Conservation (phyloP, 495 filamentous ascomycete genomes). For the Penicillium steckii region DNA sequence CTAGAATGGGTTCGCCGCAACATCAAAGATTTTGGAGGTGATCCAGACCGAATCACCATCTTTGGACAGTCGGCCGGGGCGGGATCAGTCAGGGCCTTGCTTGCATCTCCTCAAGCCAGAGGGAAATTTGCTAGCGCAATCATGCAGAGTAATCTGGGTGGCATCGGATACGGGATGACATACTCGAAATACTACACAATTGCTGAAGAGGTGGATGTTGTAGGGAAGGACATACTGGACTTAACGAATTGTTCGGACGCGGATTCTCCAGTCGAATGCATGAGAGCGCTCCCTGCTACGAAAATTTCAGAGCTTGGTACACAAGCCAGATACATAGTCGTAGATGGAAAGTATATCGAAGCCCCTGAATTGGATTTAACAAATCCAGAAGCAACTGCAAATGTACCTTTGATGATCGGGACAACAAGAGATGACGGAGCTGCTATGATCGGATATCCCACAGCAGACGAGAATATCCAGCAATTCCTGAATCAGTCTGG, state of each 20-base stretch:
- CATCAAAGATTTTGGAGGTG: slow-evolving; percentile 43
- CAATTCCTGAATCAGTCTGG: slow-evolving; percentile 9
- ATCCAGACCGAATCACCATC: slow-evolving; percentile 52
- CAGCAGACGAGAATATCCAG: slow-evolving; percentile 3
- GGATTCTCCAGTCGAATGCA: slow-evolving; percentile 34
- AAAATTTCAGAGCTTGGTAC: slow-evolving; percentile 25
- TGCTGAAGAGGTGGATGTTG: slow-evolving; percentile 24
- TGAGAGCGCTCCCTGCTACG: slow-evolving; percentile 35
- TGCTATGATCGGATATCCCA: slow-evolving; percentile 24
- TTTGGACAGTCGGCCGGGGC: slow-evolving; percentile 54
- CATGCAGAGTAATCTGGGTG: slow-evolving; percentile 46
- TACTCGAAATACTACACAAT: slow-evolving; percentile 50
- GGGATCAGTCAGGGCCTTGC: slow-evolving; percentile 41
- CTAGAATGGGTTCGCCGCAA: slow-evolving; percentile 35
- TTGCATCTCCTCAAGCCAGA: slow-evolving; percentile 30
- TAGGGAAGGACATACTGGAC: slow-evolving; percentile 17
- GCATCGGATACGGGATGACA: slow-evolving; percentile 46
- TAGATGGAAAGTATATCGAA: slow-evolving; percentile 20
- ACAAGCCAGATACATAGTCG: slow-evolving; percentile 21
- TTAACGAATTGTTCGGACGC: slow-evolving; percentile 37
- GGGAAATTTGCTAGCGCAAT: slow-evolving; percentile 42
- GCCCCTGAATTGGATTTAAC: slow-evolving; percentile 12
- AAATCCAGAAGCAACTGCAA: slow-evolving; percentile 8
- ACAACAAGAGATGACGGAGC: slow-evolving; percentile 27
- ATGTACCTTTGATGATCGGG: slow-evolving; percentile 19